Base-by-base conservation (phyloP, 805 yeast genomes). In the Saccharomycopsis sp. region DNA sequence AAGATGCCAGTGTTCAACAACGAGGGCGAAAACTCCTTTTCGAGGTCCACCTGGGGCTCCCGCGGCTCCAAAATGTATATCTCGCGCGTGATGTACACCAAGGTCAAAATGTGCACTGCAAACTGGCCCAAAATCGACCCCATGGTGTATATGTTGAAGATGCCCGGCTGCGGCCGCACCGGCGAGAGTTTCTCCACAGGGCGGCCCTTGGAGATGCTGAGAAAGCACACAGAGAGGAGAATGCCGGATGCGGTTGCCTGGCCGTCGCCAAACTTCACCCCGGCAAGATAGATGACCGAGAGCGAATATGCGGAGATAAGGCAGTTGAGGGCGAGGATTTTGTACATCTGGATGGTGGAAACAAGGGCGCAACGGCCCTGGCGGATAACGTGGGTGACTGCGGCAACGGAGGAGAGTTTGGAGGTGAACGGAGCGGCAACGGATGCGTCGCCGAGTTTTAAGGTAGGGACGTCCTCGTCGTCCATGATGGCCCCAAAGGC, bases 371-470 rank as follows among this genome's bases (percentile, higher is more conserved):
- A 89, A 74, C 99, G 90, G 64, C 99, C 99, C 78, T 94, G 97
- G 74, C 99, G 91, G 64, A 94, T 82, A 64, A 94, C 88, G 69
- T 91, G 86, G 55, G 96, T 88, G 57, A 94, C 97, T 57, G 99
- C 86, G 57, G 91, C 81, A 34, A 94, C 99, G 67, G 87, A 88
- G 24, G 97, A 83, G 63, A 94, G 80, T 70, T 94, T 94, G 23
- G 98, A 91, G 18, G 99, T 94, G 72, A 94, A 90, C 52, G 99
- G 99, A 37, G 99, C 99, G 57, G 99, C 99, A 67, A 95, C 97
- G 23, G 97, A 91, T 14, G 99, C 99, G 74, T 94, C 99, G 66
- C 99, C 99, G 57, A 94, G 78, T 72, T 94, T 94, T 75, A 94
- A 80, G 52, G 87, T 83, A 59, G 99, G 99, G 0, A 95, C 96